These are phyloP conservation scores for Aureobasidium sp. DNA, from an alignment of 2,329 filamentous ascomycete species.

Conservation along the genomic window DNA sequence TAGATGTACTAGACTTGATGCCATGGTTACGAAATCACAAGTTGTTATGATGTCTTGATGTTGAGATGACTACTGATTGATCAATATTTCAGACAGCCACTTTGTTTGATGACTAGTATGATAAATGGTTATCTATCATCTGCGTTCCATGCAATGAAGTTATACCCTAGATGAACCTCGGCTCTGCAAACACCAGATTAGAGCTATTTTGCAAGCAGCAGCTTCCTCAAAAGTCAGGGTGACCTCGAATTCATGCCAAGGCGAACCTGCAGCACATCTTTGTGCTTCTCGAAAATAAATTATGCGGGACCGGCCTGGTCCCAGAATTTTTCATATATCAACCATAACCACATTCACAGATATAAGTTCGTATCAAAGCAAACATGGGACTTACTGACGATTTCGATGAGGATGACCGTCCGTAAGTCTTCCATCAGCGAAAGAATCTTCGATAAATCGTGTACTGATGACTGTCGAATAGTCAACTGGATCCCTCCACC, in stretches of 20 bases:
- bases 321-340: background rate
- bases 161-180: background rate
- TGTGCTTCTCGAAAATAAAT: background rate
- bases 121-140: background rate
- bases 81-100: background rate
- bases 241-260: background rate
- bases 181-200: background rate
- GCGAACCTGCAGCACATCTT: background rate
- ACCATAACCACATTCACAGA: background rate
- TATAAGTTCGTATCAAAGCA: background rate
- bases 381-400: conserved; percentile 4
- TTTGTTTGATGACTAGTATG: background rate
- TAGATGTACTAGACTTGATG: conserved; percentile 47
- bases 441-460: background rate
- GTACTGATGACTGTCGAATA: conserved; percentile 22
- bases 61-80: background rate
- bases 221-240: background rate
- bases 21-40: conserved; percentile 12
- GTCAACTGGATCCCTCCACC: conserved; percentile 56
- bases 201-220: background rate
- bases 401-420: conserved; percentile 15
- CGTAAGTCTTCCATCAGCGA: conserved; percentile 7
- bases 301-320: background rate
- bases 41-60: background rate
- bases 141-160: background rate